These are phyloP conservation scores for Carex parvula DNA, from an alignment of 176 grass and related monocot species.

Conservation along the genomic window DNA sequence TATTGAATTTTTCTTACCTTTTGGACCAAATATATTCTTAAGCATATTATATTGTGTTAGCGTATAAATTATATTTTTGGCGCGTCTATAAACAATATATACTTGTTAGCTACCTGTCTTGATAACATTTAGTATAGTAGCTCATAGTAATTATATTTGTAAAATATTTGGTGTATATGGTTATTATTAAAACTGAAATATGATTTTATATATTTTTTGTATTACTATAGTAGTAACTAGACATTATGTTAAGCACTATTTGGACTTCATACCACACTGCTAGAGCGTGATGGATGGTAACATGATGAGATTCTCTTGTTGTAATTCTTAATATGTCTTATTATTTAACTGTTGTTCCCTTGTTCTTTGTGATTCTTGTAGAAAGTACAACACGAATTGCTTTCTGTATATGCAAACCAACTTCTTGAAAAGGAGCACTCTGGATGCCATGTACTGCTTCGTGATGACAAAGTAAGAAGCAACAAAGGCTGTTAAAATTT, in stretches of 20 bases:
- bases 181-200: neutral
- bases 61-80: neutral
- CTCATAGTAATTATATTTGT: neutral
- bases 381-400: conserved; percentile 95
- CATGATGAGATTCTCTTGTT: neutral
- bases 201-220: neutral
- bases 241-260: neutral
- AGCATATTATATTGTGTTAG: neutral
- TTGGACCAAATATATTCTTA: neutral
- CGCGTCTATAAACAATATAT: conserved; percentile 1
- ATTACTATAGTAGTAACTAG: neutral
- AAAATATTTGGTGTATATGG: neutral
- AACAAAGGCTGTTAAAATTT: neutral
- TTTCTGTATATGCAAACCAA: conserved; percentile 71
- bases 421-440: conserved; percentile 95
- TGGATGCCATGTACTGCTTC: conserved; percentile 83
- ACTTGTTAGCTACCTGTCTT: neutral
- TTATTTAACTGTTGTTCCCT: neutral
- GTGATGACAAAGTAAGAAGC: conserved; percentile 76
- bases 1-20: neutral
- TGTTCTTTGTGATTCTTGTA: conserved; percentile 30
- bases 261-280: neutral
- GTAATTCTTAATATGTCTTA: conserved; percentile 10
- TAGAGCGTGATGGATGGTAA: neutral
- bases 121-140: neutral